Evolutionary conservation across 2,329 filamentous ascomycete species (phyloP), one percentile per base, ranked within the genome.

Genomic region (Aspergillus niger): DNA sequence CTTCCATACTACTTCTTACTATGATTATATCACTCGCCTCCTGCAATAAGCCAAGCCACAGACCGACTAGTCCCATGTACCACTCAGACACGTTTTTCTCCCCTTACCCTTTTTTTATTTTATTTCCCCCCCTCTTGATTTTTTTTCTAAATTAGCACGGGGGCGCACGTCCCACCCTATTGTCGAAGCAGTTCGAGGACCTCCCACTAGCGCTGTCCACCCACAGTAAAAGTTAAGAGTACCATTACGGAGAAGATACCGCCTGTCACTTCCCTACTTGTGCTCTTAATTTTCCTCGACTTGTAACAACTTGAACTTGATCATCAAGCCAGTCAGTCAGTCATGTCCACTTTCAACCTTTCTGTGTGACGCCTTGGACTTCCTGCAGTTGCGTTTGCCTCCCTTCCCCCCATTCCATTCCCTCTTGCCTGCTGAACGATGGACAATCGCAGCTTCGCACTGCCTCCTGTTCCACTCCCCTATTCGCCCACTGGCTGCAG

Each of bases 11-110:
- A 4, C 26, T 26, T 3, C 6, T 38, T 3, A 28, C 3, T 17
- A 36, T 39, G 51, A 41, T 39, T 24, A 15, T 22, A 47, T 43
- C 36, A 41, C 8, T 17, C 26, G 30, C 39, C n/a, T 47, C 43
- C 17, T 55, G 53, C 39, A 41, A 55, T 44, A 28, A 55, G 53
- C 53, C 53, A 55, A 55, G 53, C 53, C 53, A 55, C 53, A 43
- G 32, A 44, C 36, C 36, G 43, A 55, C 41, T 43, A 55, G 32
- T 55, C 24, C 20, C 26, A 30, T 44, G 39, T 43, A 41, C 39
- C 39, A 43, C 52, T 11, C 20, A 32, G 41, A 55, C 53, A 55
- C 53, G 53, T 55, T 55, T 55, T 47, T 55, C 32, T 17, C n/a
- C 38, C 22, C 17, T 22, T 43, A 41, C 28, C 41, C 3, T 53